Evolutionary conservation across 805 yeast species (phyloP).

Genomic region (Barnettozyma populi): DNA sequence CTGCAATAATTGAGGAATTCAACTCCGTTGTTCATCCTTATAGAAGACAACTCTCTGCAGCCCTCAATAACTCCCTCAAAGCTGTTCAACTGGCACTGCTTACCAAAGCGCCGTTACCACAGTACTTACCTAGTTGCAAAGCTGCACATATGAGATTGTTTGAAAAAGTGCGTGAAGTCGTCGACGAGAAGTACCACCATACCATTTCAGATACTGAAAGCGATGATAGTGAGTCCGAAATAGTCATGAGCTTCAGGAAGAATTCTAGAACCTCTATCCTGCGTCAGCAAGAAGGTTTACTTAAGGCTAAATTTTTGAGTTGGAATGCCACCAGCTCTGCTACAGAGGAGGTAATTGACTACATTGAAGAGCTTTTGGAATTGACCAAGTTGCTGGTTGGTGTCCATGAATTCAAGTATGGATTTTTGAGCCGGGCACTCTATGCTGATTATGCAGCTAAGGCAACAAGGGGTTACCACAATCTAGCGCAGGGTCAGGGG

Average conservation of each 20-base stretch:
- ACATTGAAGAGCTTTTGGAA: constrained; percentile 40
- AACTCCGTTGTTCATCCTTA: constrained; percentile 35
- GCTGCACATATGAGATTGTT: constrained; percentile 42
- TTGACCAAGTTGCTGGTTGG: constrained; percentile 41
- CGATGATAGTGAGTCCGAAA: constrained; percentile 23
- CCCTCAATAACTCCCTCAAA: constrained; percentile 33
- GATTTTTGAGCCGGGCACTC: constrained; percentile 44
- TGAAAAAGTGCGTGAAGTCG: constrained; percentile 35
- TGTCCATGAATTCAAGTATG: constrained; percentile 43
- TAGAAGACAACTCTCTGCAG: constrained; percentile 40
- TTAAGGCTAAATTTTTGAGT: constrained; percentile 37
- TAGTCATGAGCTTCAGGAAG: constrained; percentile 12
- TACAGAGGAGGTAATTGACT: constrained; percentile 43
- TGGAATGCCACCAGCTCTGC: constrained; percentile 51
- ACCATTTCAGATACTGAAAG: constrained; percentile 10
- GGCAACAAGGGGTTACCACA: constrained; percentile 32
- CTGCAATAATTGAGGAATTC: constrained; percentile 41
- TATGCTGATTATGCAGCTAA: constrained; percentile 38
- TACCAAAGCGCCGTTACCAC: constrained; percentile 44
- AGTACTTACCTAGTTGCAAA: constrained; percentile 43
- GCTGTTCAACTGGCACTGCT: constrained; percentile 39
- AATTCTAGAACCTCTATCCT: background rate
- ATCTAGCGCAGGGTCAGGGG: constrained; percentile 12
- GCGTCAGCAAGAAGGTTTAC: constrained; percentile 23
- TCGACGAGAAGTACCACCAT: constrained; percentile 25